A percentile compares a stretch with the other conserved stretches of the same genome.
These are phyloP conservation scores for Boletus semigastroideus DNA, from an alignment of 1,284 basidiomycete genomes.

Conservation along the genomic window DNA sequence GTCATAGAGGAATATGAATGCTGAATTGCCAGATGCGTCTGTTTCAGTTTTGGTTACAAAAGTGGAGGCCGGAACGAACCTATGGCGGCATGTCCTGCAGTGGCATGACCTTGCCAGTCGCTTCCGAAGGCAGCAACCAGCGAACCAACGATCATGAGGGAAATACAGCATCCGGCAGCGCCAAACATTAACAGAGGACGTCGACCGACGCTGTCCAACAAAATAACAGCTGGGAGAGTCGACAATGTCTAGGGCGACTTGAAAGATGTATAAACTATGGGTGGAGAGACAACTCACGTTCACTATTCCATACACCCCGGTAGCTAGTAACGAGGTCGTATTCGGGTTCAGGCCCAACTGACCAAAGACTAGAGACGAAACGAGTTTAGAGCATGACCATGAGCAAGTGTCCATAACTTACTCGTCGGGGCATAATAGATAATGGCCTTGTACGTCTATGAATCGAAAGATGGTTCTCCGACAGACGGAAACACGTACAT, in stretches of 20 bases:
- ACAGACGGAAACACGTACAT: constrained; percentile 20
- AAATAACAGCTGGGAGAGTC: constrained; percentile 31
- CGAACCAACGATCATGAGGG: constrained; percentile 31
- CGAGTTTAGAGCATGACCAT: neutral
- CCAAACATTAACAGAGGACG: constrained; percentile 35
- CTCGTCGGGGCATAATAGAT: constrained; percentile 37
- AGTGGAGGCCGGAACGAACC: constrained; percentile 8
- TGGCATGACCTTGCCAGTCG: constrained; percentile 27
- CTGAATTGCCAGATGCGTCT: constrained; percentile 23
- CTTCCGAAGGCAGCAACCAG: constrained; percentile 30
- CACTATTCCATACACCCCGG: constrained; percentile 34
- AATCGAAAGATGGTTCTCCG: neutral
- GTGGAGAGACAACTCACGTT: constrained; percentile 23
- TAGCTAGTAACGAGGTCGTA: constrained; percentile 34
- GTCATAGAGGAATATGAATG: constrained; percentile 34
- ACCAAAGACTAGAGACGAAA: constrained; percentile 27
- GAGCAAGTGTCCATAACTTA: constrained; percentile 11
- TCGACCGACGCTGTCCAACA: constrained; percentile 33
- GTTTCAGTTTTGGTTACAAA: constrained; percentile 1
- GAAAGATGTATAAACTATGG: neutral
- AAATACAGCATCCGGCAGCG: constrained; percentile 31
- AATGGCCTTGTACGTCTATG: constrained; percentile 25
- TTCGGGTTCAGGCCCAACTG: constrained; percentile 34
- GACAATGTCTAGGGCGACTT: constrained; percentile 19
- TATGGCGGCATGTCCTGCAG: constrained; percentile 32